Percentiles rank a stretch among this genome's conserved stretches.
These are phyloP conservation scores for Ustilago xerochloae DNA, from an alignment of 1,284 basidiomycete genomes.

Conservation along the genomic window DNA sequence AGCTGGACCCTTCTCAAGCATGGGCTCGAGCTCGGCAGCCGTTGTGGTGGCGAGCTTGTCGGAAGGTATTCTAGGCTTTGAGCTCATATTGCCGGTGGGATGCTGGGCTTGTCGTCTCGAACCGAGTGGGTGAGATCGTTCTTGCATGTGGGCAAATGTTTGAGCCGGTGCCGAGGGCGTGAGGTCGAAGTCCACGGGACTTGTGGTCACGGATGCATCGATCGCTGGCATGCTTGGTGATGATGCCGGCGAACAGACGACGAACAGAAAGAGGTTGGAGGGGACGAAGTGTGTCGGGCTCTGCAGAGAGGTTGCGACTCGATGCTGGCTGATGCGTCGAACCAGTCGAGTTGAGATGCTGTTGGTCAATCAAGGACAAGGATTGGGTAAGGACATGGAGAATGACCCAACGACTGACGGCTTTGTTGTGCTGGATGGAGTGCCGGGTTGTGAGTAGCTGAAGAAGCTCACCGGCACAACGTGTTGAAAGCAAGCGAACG, in stretches of 20 bases:
- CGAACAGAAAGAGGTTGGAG: not conserved
- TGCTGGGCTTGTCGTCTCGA: constrained; percentile 5
- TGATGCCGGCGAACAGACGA: not conserved
- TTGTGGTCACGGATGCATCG: constrained; percentile 9
- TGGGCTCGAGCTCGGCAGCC: constrained; percentile 7
- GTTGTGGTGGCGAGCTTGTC: not conserved
- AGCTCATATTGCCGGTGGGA: not conserved
- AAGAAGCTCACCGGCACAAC: not conserved
- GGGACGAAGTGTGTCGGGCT: not conserved
- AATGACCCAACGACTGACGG: too few relatives aligned
- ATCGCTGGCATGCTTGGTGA: constrained; percentile 5
- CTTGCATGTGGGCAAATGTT: constrained; percentile 37
- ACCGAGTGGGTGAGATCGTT: constrained; percentile 23
- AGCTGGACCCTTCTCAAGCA: constrained; percentile 13
- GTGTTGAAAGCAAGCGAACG: too few relatives aligned
- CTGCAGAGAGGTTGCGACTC: not conserved
- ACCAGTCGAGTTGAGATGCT: not conserved
- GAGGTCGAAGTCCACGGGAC: constrained; percentile 29
- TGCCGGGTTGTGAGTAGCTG: too few relatives aligned
- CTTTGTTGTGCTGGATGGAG: too few relatives aligned
- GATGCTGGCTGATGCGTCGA: not conserved
- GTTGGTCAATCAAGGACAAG: not conserved
- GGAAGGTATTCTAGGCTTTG: not conserved
- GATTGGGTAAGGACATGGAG: not conserved
- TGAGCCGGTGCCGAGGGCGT: constrained; percentile 36